Conservation (phyloP, 179 eudicot species). For the Actinidia arguta region DNA sequence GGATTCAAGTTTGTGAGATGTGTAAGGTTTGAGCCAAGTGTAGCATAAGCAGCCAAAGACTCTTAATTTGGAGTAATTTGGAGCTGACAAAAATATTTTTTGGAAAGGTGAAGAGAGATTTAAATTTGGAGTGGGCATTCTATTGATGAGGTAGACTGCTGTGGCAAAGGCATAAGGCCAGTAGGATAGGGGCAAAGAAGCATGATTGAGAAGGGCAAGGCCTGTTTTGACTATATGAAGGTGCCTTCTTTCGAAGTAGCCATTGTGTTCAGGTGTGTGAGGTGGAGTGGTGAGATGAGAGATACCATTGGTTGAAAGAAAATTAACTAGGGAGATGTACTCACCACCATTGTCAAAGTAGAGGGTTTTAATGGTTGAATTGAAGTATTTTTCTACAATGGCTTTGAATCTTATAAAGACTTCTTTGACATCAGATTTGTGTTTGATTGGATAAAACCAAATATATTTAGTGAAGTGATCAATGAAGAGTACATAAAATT, state of each 20-base stretch:
- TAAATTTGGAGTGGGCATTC: background rate
- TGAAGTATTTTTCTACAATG: background rate
- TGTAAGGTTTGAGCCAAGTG: background rate
- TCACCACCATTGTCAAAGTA: background rate
- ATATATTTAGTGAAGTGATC: slow-evolving; percentile 4
- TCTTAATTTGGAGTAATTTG: background rate
- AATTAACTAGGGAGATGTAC: background rate
- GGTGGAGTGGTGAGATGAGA: background rate
- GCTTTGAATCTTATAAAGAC: background rate
- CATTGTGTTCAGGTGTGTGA: background rate
- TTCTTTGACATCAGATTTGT: background rate
- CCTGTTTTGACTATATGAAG: slow-evolving; percentile 4
- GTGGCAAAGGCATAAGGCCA: background rate
- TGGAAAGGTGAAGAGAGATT: background rate
- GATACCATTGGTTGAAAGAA: background rate
- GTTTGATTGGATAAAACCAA: background rate
- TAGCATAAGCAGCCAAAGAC: slow-evolving; percentile 1
- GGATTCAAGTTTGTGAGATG: background rate
- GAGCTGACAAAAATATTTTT: background rate
- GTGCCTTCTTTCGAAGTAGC: background rate
- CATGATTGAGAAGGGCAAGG: background rate
- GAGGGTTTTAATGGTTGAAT: background rate
- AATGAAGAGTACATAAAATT: background rate
- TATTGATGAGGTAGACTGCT: background rate
- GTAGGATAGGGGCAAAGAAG: background rate